A percentile compares a stretch with the other conserved stretches of the same genome.
These are phyloP conservation scores for Violaceomyces palustris DNA, from an alignment of 1,284 basidiomycete genomes.

Conservation along the genomic window DNA sequence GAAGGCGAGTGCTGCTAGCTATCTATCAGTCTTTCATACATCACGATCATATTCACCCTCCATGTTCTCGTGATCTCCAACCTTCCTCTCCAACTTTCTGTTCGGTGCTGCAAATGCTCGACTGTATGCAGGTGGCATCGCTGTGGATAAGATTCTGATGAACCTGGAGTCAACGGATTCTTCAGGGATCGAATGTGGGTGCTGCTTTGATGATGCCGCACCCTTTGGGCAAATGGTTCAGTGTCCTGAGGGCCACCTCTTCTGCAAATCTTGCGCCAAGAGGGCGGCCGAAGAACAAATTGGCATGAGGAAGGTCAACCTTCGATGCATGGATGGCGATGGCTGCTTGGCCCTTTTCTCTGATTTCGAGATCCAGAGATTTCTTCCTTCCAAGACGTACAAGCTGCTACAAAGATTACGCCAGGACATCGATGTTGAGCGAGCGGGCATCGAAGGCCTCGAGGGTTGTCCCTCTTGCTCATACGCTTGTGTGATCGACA, in stretches of 20 bases:
- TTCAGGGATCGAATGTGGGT: conserved; percentile 36
- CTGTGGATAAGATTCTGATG: too few relatives aligned
- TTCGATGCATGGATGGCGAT: conserved; percentile 39
- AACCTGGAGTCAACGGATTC: not conserved
- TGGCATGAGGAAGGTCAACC: conserved; percentile 31
- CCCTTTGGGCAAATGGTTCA: conserved; percentile 64
- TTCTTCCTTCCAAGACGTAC: conserved; percentile 22
- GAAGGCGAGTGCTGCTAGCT: not conserved
- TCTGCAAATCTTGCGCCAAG: conserved; percentile 63
- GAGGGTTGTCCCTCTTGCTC: conserved; percentile 41
- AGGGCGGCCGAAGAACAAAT: conserved; percentile 53
- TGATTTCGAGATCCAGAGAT: conserved; percentile 15
- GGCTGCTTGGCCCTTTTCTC: conserved; percentile 32
- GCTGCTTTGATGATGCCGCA: conserved; percentile 31
- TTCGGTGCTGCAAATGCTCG: too few relatives aligned
- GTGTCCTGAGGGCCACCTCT: conserved; percentile 74
- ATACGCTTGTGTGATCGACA: conserved; percentile 38
- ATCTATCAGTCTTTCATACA: too few relatives aligned
- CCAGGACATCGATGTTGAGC: conserved; percentile 36
- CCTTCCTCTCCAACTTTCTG: too few relatives aligned
- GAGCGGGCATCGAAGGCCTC: conserved; percentile 27
- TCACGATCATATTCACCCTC: too few relatives aligned
- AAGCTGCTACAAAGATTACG: conserved; percentile 33
- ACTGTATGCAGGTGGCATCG: too few relatives aligned
- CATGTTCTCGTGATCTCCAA: too few relatives aligned